Evolutionary conservation across 1,284 basidiomycete species (phyloP).

Genomic region (Mycosarcoma mackinlayi): DNA sequence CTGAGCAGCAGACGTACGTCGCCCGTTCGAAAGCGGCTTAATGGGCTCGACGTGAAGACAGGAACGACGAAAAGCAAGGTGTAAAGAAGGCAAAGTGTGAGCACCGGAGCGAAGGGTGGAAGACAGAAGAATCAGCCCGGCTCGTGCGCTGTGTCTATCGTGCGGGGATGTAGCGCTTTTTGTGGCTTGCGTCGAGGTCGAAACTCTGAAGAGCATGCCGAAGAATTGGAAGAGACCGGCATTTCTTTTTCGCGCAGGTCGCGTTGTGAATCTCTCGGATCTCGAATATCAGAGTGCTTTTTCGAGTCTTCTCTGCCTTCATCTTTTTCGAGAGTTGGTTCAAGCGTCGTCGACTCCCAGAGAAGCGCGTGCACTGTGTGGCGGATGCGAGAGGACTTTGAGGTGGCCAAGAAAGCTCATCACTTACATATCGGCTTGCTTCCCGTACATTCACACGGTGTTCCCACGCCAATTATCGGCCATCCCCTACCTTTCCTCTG

Average conservation of each 20-base stretch:
- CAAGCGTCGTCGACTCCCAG: too few species aligned
- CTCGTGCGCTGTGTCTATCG: slow-evolving; percentile 16
- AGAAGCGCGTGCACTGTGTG: too few species aligned
- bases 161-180: background rate
- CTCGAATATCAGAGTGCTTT: slow-evolving; percentile 4
- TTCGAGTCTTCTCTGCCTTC: background rate
- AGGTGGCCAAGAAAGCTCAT: too few species aligned
- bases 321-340: too few species aligned
- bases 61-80: too few species aligned
- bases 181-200: background rate
- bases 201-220: background rate
- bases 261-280: slow-evolving; percentile 8
- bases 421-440: too few species aligned
- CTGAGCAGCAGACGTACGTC: background rate
- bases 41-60: too few species aligned
- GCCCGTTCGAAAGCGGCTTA: background rate
- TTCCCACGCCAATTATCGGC: too few species aligned
- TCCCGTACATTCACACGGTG: too few species aligned
- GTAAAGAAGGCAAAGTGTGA: background rate
- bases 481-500: too few species aligned
- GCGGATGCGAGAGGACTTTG: too few species aligned
- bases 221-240: too few species aligned
- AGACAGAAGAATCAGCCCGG: background rate
- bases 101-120: background rate
- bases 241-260: slow-evolving; percentile 7